Evolutionary conservation across 768 basidiomycete genomes (phyloP).

Genomic region (Gymnopilus junonius): DNA sequence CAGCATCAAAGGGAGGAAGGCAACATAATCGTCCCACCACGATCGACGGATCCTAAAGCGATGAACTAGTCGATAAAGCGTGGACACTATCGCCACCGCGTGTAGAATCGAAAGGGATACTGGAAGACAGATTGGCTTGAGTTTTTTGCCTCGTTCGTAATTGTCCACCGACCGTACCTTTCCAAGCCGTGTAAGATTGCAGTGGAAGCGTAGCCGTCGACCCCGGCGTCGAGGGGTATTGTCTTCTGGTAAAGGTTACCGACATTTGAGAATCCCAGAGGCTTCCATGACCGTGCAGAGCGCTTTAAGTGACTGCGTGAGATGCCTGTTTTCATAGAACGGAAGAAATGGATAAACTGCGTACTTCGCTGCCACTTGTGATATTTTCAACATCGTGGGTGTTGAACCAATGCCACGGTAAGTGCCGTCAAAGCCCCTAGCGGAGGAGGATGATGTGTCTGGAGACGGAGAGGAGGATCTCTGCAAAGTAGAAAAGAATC

Average conservation of each 20-base stretch:
- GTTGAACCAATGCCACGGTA: background rate
- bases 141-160: background rate
- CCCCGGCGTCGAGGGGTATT: background rate
- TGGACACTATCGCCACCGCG: constrained; percentile 17
- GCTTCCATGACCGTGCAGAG: background rate
- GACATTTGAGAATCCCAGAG: background rate
- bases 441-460: background rate
- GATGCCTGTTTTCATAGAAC: background rate
- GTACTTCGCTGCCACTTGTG: background rate
- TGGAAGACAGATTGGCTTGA: background rate
- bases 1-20: constrained; percentile 14
- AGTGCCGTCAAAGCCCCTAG: background rate
- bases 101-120: constrained; percentile 14
- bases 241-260: background rate
- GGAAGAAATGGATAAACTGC: background rate
- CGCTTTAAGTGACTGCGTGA: background rate
- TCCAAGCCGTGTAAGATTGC: constrained; percentile 1
- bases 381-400: constrained; percentile 4
- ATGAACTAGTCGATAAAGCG: constrained; percentile 21
- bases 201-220: background rate
- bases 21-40: constrained; percentile 31
- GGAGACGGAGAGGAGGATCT: background rate
- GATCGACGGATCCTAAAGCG: constrained; percentile 18
- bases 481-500: background rate
- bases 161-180: background rate